Base-by-base conservation (phyloP, 2,329 filamentous ascomycete species). In the Fusarium brevicatenulatum region DNA sequence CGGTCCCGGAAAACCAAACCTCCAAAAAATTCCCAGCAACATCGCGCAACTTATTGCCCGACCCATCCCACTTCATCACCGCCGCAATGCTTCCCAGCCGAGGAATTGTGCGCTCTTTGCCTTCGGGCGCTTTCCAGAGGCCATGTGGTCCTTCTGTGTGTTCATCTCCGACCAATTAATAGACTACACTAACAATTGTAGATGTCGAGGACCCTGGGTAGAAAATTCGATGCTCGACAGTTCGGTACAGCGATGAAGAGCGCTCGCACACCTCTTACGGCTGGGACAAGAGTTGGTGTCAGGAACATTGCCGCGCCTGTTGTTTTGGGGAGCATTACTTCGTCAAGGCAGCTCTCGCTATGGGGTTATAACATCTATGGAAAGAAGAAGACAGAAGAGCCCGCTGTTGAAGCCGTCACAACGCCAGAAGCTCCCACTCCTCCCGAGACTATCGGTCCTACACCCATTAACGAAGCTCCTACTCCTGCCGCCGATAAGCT, bases 51-150 rank as follows among this genome's bases (percentile, higher is more conserved):
- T 56, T 47, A 50, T 61, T 57, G 65, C 49, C 66, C 72, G 71
- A 66, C 62, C 57, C 57, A 72, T 56, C 40, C 46, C 57, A 63
- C 57, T 63, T 71, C 68, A 76, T 72, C 60, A 64, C 68, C 76
- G 77, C 72, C 80, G 81, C 74, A 66, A 86, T 86, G 84, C 81
- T 86, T 77, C 83, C 83, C 64, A 85, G 84, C 70, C 83, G 83
- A 83, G 84, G 83, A 77, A 79, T 84, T 75, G 79, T 81, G 74
- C 81, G 82, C 72, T 81, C 82, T 59, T 69, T 83, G 63, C 79
- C 82, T 70, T 80, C 81, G 46, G 72, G 75, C 70, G 76, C 78
- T 59, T 53, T 78, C 44, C 78, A 79, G 70, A 80, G 78, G 72
- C 80, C 78, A 60, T 73, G 74, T 21, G 74, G 68, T 61, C 79